Conservation (phyloP, 2,329 filamentous ascomycete genomes). For the Ascomycota sp. region DNA sequence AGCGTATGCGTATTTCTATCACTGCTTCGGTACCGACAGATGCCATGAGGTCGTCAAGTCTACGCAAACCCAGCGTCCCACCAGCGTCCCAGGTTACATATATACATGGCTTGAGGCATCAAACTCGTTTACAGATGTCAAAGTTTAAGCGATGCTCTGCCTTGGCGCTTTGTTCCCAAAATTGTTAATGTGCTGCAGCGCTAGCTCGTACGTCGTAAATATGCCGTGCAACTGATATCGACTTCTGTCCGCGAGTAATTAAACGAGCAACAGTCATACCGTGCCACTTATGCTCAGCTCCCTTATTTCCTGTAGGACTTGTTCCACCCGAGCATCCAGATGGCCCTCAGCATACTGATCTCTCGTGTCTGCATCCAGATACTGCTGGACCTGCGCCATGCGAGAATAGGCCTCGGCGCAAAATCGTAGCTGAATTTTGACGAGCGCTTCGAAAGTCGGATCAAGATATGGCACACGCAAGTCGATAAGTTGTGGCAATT, state of each 20-base stretch:
- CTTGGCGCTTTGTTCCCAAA: background rate
- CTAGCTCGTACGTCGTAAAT: background rate
- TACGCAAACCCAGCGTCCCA: too few species aligned
- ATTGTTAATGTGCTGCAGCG: background rate
- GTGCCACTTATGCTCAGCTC: constrained; percentile 78
- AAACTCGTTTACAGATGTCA: background rate
- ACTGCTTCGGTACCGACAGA: too few species aligned
- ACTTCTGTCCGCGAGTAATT: background rate
- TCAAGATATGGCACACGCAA: constrained; percentile 91
- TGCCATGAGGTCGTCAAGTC: too few species aligned
- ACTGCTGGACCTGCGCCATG: constrained; percentile 98
- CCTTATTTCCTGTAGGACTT: constrained; percentile 88
- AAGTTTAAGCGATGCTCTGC: background rate
- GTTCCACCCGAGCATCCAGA: constrained; percentile 74
- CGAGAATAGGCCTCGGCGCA: constrained; percentile 92
- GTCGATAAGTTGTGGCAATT: constrained; percentile 89
- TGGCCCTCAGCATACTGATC: constrained; percentile 91
- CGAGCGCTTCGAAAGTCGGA: constrained; percentile 86
- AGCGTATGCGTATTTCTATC: too few species aligned
- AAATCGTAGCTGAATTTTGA: constrained; percentile 95
- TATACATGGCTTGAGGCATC: too few species aligned
- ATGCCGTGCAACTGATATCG: background rate
- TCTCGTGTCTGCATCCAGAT: constrained; percentile 80
- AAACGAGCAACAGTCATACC: constrained; percentile 19
- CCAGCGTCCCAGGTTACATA: too few species aligned